Evolutionary conservation across 129 eudicot genomes (phyloP).

Genomic region (Dittrichia graveolens): DNA sequence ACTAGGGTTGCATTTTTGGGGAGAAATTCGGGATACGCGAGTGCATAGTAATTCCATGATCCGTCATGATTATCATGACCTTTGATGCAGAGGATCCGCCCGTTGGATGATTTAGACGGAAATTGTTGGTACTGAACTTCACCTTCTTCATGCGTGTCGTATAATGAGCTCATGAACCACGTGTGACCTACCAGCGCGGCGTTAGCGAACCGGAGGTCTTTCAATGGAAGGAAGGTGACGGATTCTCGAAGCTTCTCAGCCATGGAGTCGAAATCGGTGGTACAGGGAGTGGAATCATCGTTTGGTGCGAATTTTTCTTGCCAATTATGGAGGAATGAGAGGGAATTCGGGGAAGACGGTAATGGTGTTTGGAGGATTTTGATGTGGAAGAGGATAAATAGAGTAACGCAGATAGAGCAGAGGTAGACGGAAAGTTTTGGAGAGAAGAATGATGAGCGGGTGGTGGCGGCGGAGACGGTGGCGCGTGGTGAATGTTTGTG

Average conservation of each 20-base stretch:
- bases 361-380: conserved; percentile 53
- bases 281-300: conserved; percentile 7
- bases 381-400: conserved; percentile 64
- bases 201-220: conserved; percentile 71
- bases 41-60: conserved; percentile 82
- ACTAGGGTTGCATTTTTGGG: conserved; percentile 63
- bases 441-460: conserved; percentile 37
- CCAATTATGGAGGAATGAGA: conserved; percentile 42
- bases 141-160: conserved; percentile 70
- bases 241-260: conserved; percentile 51
- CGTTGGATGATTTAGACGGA: conserved; percentile 64
- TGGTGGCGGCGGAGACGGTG: conserved; percentile 13
- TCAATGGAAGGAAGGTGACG: conserved; percentile 82
- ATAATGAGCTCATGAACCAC: conserved; percentile 97
- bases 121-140: conserved; percentile 69
- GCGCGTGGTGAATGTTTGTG: conserved; percentile 36
- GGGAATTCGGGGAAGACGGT: conserved; percentile 34
- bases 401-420: conserved; percentile 39
- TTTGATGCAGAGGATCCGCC: conserved; percentile 67
- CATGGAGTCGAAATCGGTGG: conserved; percentile 26
- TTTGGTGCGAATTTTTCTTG: conserved; percentile 26
- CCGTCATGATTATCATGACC: conserved; percentile 89
- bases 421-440: conserved; percentile 62
- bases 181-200: conserved; percentile 81
- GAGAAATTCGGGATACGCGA: conserved; percentile 67